Percentiles rank a stretch among this genome's conserved stretches.
Evolutionary conservation across 1,284 basidiomycete genomes (phyloP).

Genomic region (Malassezia dermatis): DNA sequence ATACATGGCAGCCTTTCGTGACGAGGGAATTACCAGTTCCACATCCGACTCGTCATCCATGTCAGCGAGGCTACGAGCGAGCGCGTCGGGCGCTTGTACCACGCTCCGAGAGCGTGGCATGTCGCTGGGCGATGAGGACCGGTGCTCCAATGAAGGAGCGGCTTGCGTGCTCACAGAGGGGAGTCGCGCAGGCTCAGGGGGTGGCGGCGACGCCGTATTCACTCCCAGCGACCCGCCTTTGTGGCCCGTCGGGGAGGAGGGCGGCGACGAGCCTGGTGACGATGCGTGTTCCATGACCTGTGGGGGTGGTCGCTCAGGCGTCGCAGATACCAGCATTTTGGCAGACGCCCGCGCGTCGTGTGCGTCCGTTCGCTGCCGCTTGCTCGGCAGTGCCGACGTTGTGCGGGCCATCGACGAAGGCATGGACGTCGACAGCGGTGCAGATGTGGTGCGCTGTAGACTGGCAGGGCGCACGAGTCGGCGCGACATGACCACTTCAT

Average conservation of each 20-base stretch:
- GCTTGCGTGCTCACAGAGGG: not conserved
- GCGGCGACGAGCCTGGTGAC: not conserved
- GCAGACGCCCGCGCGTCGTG: not conserved
- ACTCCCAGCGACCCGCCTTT: not conserved
- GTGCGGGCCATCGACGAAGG: not conserved
- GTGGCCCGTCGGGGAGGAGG: not conserved
- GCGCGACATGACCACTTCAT: slow-evolving; percentile 14
- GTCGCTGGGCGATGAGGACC: not conserved
- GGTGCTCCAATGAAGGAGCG: not conserved
- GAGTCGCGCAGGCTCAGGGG: not conserved
- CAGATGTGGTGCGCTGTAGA: not conserved
- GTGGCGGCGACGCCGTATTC: not conserved
- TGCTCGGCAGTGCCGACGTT: not conserved
- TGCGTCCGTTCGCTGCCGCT: not conserved
- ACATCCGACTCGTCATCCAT: slow-evolving; percentile 3
- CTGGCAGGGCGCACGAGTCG: slow-evolving; percentile 2
- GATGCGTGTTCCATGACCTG: not conserved
- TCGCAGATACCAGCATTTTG: slow-evolving; percentile 11
- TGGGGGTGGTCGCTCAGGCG: not conserved
- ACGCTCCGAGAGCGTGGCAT: not conserved
- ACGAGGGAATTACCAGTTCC: slow-evolving; percentile 8
- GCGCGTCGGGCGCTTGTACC: not conserved
- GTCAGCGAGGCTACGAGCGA: not conserved
- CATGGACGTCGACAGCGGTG: not conserved
- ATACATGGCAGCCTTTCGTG: slow-evolving; percentile 3